Conservation (phyloP, 768 basidiomycete genomes). For the Krasilnikovozyma curviuscula region DNA sequence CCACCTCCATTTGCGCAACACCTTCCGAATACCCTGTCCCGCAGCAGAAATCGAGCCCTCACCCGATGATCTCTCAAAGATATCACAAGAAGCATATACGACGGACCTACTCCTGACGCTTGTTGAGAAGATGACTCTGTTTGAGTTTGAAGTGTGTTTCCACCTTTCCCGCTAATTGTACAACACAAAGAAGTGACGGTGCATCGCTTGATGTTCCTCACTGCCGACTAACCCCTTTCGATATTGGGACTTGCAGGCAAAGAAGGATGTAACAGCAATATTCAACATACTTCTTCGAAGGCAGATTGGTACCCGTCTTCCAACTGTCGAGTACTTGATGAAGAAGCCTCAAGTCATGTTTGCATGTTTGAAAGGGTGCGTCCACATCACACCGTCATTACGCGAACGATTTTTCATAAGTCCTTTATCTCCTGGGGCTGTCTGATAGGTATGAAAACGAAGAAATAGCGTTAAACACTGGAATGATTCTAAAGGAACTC, state of each 20-base stretch:
- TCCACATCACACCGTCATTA: neutral
- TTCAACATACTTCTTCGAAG: slow-evolving; percentile 36
- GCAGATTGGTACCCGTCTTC: slow-evolving; percentile 81
- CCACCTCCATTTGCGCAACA: neutral
- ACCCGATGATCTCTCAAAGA: slow-evolving; percentile 77
- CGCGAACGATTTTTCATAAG: neutral
- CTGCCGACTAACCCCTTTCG: neutral
- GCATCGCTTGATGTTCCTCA: neutral
- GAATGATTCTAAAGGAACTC: slow-evolving; percentile 96
- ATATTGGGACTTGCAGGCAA: slow-evolving; percentile 21
- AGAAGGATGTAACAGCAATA: slow-evolving; percentile 32
- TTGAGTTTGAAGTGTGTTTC: slow-evolving; percentile 67
- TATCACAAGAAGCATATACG: slow-evolving; percentile 87
- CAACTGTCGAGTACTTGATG: slow-evolving; percentile 85
- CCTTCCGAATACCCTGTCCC: neutral
- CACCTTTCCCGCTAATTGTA: neutral
- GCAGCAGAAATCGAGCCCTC: slow-evolving; percentile 42
- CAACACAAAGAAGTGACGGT: too few species aligned
- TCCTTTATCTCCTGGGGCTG: neutral
- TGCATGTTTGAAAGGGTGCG: slow-evolving; percentile 52
- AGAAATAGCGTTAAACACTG: slow-evolving; percentile 88
- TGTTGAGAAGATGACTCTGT: slow-evolving; percentile 58
- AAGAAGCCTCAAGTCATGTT: slow-evolving; percentile 57
- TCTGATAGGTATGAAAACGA: slow-evolving; percentile 63
- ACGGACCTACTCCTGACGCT: slow-evolving; percentile 67